A percentile compares a stretch with the other conserved stretches of the same genome.
Conservation (phyloP, 306 rosid species). For the Vigna reflexopilosa region DNA sequence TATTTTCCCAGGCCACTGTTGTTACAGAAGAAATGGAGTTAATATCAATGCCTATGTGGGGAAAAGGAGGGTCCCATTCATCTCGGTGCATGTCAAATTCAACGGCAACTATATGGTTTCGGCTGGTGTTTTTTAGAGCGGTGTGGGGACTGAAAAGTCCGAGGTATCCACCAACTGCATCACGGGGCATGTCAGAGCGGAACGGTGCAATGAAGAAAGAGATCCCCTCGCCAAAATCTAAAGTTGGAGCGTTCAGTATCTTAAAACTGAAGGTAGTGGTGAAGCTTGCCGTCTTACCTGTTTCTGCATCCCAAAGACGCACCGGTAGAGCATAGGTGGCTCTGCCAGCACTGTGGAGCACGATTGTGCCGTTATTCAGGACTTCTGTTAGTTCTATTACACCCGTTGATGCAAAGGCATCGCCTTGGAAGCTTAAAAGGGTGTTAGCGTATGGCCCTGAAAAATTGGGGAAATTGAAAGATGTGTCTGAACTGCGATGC, state of each 20-base stretch:
- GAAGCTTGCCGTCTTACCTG: slow-evolving; percentile 1
- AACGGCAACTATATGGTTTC: slow-evolving; percentile 39
- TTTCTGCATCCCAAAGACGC: slow-evolving; percentile 38
- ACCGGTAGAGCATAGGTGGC: slow-evolving; percentile 36
- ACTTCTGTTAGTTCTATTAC: slow-evolving; percentile 6
- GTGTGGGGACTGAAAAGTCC: slow-evolving; percentile 42
- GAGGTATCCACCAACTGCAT: slow-evolving; percentile 42
- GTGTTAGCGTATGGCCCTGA: slow-evolving; percentile 5
- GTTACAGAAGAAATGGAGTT: slow-evolving; percentile 33
- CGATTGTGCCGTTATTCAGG: neutral
- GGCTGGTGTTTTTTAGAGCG: neutral
- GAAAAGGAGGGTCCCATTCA: slow-evolving; percentile 42
- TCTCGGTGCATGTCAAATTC: slow-evolving; percentile 50
- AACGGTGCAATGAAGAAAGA: slow-evolving; percentile 51
- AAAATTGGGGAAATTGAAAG: slow-evolving; percentile 18
- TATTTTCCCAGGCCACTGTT: neutral
- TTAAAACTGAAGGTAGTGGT: slow-evolving; percentile 22
- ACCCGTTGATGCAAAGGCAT: neutral
- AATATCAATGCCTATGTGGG: slow-evolving; percentile 50
- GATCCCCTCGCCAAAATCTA: slow-evolving; percentile 25
- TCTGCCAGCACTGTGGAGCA: slow-evolving; percentile 34
- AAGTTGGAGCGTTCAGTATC: neutral
- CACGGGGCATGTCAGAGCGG: slow-evolving; percentile 33
- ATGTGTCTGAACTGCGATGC: neutral
- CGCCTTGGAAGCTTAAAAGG: slow-evolving; percentile 35